Conservation (phyloP, 768 basidiomycete species). For the Mycena latifolia region DNA sequence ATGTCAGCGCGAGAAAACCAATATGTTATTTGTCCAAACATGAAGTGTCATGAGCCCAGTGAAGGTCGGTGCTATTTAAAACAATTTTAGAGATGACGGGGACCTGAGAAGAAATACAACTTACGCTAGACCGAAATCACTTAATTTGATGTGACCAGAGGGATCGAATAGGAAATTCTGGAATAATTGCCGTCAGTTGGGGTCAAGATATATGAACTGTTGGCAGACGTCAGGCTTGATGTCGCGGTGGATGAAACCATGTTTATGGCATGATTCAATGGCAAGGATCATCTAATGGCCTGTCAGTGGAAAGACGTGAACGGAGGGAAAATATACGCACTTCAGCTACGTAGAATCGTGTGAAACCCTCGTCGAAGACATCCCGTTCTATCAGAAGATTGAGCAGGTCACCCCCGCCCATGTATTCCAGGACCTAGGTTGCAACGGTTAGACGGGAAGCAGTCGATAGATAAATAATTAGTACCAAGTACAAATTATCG, state of each 20-base stretch:
- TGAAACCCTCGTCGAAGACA: conserved; percentile 91
- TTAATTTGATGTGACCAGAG: conserved; percentile 93
- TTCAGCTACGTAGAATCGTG: conserved; percentile 95
- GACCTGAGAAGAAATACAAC: conserved; percentile 51
- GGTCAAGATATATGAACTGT: conserved; percentile 34
- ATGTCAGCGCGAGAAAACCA: conserved; percentile 30
- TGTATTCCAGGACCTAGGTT: conserved; percentile 88
- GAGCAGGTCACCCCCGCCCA: conserved; percentile 97
- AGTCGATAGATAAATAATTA: conserved; percentile 37
- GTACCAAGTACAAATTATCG: conserved; percentile 93
- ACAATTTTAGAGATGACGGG: conserved; percentile 26
- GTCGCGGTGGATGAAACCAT: conserved; percentile 98
- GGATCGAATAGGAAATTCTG: conserved; percentile 97
- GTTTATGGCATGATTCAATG: conserved; percentile 92
- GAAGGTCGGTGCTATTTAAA: conserved; percentile 81
- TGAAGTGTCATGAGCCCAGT: conserved; percentile 97
- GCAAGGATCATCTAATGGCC: conserved; percentile 87
- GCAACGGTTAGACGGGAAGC: conserved; percentile 45
- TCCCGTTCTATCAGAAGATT: conserved; percentile 95
- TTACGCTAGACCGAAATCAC: conserved; percentile 96
- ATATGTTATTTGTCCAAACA: conserved; percentile 59
- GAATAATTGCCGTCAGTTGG: conserved; percentile 34
- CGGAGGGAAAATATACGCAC: conserved; percentile 52
- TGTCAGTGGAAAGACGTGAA: conserved; percentile 31
- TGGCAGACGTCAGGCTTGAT: conserved; percentile 89